Evolutionary conservation across 2,329 filamentous ascomycete species (phyloP).

Genomic region (Aspergillus candidus): DNA sequence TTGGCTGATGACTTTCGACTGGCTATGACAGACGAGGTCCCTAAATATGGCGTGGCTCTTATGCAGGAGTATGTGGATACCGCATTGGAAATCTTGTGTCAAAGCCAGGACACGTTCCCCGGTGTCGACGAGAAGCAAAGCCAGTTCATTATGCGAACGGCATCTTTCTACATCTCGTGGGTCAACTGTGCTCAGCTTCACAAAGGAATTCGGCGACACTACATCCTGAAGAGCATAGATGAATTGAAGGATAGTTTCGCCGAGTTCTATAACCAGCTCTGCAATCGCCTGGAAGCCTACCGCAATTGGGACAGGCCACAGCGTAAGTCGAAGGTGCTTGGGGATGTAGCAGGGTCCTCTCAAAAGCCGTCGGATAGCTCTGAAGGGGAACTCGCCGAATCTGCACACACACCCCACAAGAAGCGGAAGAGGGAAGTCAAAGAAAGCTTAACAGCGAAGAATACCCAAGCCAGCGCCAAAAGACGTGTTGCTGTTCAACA

Average conservation of each 20-base stretch:
- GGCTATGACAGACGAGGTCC: slow-evolving; percentile 9
- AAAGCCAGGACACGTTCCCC: slow-evolving; percentile 3
- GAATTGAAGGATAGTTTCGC: slow-evolving; percentile 19
- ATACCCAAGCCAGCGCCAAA: slow-evolving; percentile 52
- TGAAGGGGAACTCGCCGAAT: neutral
- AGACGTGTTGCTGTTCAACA: slow-evolving; percentile 52
- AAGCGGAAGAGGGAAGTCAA: slow-evolving; percentile 44
- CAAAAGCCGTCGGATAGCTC: neutral
- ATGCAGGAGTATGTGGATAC: slow-evolving; percentile 10
- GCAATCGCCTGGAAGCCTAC: slow-evolving; percentile 15
- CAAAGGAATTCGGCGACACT: slow-evolving; percentile 16
- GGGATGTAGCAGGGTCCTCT: neutral
- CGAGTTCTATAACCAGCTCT: slow-evolving; percentile 27
- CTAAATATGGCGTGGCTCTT: slow-evolving; percentile 6
- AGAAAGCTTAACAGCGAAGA: slow-evolving; percentile 46
- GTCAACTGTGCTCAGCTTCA: slow-evolving; percentile 18
- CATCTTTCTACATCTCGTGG: slow-evolving; percentile 30
- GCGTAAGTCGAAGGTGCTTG: neutral
- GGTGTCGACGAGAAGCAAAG: slow-evolving; percentile 6
- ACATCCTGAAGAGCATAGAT: slow-evolving; percentile 18
- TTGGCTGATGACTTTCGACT: slow-evolving; percentile 17
- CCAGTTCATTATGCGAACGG: slow-evolving; percentile 18
- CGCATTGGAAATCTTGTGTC: slow-evolving; percentile 14
- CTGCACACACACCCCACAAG: slow-evolving; percentile 35
- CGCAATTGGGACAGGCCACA: slow-evolving; percentile 8